These are phyloP conservation scores for Rostrohypoxylon terebratum DNA, from an alignment of 495 filamentous ascomycete genomes.

Conservation along the genomic window DNA sequence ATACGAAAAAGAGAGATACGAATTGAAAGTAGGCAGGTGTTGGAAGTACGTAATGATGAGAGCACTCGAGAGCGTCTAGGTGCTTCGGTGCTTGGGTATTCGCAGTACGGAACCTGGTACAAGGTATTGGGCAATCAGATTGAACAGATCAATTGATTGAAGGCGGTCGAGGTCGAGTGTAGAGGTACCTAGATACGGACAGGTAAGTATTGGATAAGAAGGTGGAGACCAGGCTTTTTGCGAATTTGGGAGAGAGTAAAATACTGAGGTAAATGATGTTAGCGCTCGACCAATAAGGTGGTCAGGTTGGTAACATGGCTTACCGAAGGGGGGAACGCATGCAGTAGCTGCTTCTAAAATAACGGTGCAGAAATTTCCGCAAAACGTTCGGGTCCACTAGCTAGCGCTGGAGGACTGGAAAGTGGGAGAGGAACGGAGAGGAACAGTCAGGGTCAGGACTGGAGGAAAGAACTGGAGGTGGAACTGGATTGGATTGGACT, in stretches of 20 bases:
- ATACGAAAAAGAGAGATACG: background rate
- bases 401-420: background rate
- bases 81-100: conserved; percentile 2
- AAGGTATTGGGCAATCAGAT: conserved; percentile 32
- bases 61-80: background rate
- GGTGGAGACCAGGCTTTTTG: conserved; percentile 22
- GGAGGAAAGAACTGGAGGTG: too few species aligned
- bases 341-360: conserved; percentile 44
- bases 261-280: conserved; percentile 37
- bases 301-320: conserved; percentile 27
- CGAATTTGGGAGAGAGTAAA: conserved; percentile 35
- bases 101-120: conserved; percentile 12
- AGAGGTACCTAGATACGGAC: background rate
- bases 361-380: conserved; percentile 50
- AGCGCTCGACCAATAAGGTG: conserved; percentile 24
- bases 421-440: background rate
- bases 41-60: conserved; percentile 8
- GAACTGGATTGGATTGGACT: too few species aligned
- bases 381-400: conserved; percentile 31
- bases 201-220: conserved; percentile 20
- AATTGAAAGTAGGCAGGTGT: background rate
- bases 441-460: too few species aligned
- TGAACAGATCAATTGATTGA: background rate
- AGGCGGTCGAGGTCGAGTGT: conserved; percentile 20
- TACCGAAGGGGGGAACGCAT: conserved; percentile 47